Evolutionary conservation across 441 rosid species (phyloP), one percentile per base, ranked within the genome.

Genomic region (Raphanus hybrid): DNA sequence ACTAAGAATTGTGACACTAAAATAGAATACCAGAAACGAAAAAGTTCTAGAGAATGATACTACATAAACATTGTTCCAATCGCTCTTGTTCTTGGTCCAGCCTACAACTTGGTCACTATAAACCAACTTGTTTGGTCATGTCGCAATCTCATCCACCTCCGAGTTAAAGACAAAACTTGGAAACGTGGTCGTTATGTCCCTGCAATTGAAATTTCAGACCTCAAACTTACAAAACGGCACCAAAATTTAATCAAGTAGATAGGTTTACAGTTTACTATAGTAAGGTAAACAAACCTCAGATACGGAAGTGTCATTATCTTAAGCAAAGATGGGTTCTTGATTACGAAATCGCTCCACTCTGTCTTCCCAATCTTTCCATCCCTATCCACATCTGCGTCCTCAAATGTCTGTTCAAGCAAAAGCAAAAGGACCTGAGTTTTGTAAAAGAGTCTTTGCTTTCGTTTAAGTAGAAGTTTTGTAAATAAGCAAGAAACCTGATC

Each of bases 151-250:
- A 8, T 94, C 98, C 32, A 94, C 97, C 79, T 91, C 92, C 0
- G 98, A 91, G 72, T 94, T 81, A 78, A 94, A 94, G 69, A 94
- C 91, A 75, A 94, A 94, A 84, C 98, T 94, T 4, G 98, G 98
- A 77, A 94, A 94, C 4, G 98, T 87, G 1, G 98, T 94, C 1
- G 98, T 92, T 73, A 94, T 94, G 74, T 94, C 98, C 90, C 98
- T 94, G 91, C 85, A 84, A 16, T 14, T 64, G 70, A 48, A 27
- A 15, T 66, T n/a, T 37, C 1, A 20, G 67, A 7, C 26, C 12
- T 8, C 5, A 59, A 35, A 48, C 45, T 48, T 34, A 0, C 2
- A 5, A 60, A 45, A 9, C 18, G 1, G 39, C 32, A 64, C 10
- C 20, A 8, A 18, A 34, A 6, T 18, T 34, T 57, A 8, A 16